These are phyloP conservation scores for Malassezia arunalokei DNA, from an alignment of 1,284 basidiomycete species.

Conservation along the genomic window DNA sequence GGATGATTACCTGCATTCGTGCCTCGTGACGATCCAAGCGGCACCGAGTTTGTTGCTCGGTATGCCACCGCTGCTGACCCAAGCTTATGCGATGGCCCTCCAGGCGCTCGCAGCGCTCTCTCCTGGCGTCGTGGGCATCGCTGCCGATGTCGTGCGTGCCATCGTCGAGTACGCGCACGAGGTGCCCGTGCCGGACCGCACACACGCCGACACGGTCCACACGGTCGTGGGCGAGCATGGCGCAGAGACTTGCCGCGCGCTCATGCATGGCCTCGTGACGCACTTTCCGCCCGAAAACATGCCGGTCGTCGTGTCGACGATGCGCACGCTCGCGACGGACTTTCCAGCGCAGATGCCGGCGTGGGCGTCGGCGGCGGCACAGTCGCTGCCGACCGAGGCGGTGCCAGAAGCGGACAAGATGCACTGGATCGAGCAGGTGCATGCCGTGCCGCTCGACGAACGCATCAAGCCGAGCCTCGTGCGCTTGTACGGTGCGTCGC, in stretches of 20 bases:
- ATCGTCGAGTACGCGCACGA: constrained; percentile 55
- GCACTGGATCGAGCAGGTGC: constrained; percentile 1
- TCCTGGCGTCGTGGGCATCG: constrained; percentile 64
- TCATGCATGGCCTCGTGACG: constrained; percentile 63
- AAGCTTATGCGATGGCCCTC: constrained; percentile 29
- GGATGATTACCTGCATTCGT: constrained; percentile 83
- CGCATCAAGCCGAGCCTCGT: constrained; percentile 26
- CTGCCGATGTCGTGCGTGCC: constrained; percentile 66
- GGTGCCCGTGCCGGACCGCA: constrained; percentile 13
- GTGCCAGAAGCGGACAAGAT: constrained; percentile 3
- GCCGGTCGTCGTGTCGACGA: constrained; percentile 62
- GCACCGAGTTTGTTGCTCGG: constrained; percentile 61
- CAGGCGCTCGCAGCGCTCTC: constrained; percentile 27
- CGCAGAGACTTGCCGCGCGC: constrained; percentile 57
- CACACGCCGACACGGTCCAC: constrained; percentile 52
- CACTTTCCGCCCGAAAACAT: constrained; percentile 78
- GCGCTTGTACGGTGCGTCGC: constrained; percentile 26
- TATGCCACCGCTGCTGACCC: constrained; percentile 47
- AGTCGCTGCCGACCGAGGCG: constrained; percentile 56
- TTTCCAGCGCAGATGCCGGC: constrained; percentile 59
- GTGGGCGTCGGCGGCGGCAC: constrained; percentile 63
- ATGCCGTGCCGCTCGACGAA: constrained; percentile 15
- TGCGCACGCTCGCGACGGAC: constrained; percentile 58
- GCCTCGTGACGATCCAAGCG: constrained; percentile 59
- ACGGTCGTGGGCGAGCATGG: constrained; percentile 63